Conservation (phyloP, 129 eudicot genomes). For the Dittrichia graveolens region DNA sequence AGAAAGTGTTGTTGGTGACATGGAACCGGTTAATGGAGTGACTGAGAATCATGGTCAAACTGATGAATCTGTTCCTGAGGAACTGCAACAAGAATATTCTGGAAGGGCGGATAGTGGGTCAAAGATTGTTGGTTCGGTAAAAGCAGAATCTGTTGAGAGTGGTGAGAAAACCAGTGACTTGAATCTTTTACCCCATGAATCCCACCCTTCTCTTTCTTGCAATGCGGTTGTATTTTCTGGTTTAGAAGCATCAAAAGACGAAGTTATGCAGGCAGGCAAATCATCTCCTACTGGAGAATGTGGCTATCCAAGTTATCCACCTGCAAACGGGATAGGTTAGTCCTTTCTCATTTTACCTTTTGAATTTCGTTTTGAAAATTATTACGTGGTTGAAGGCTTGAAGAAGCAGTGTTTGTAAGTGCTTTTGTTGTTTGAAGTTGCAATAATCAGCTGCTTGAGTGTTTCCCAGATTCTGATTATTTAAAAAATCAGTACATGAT, state of each 20-base stretch:
- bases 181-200: constrained; percentile 50
- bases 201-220: constrained; percentile 90
- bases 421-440: too few species aligned
- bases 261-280: constrained; percentile 76
- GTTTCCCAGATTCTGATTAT: not conserved
- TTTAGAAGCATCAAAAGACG: constrained; percentile 85
- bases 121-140: constrained; percentile 74
- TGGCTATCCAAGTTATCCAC: constrained; percentile 57
- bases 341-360: not conserved
- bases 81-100: constrained; percentile 70
- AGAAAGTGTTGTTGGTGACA: constrained; percentile 83
- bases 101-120: constrained; percentile 91
- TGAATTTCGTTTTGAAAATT: too few species aligned
- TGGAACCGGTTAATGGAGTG: constrained; percentile 73
- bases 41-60: constrained; percentile 89
- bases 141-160: constrained; percentile 85
- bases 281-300: constrained; percentile 63
- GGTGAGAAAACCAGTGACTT: constrained; percentile 75
- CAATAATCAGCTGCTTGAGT: not conserved
- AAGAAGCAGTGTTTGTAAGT: too few species aligned
- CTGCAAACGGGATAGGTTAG: constrained; percentile 62
- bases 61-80: constrained; percentile 78
- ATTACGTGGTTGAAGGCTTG: too few species aligned
- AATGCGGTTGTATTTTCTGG: constrained; percentile 88
- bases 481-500: not conserved